phyloP scores from a whole-genome alignment of 202 grass and related monocot genomes.

The Panicum virgatum region DNA sequence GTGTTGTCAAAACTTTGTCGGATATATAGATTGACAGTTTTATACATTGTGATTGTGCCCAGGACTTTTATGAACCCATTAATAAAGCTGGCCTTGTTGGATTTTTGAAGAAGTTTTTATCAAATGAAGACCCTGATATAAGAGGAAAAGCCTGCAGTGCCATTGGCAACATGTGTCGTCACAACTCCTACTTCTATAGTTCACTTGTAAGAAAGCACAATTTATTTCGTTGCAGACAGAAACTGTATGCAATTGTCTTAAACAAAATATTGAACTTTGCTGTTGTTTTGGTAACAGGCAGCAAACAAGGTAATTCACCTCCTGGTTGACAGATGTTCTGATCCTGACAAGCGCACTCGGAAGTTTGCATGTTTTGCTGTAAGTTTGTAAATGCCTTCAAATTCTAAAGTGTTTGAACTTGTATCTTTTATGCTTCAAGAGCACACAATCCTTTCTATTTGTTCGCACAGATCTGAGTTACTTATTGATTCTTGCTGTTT shows the following conservation, averaged over 20 bases:
- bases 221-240: constrained; percentile 6
- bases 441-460: too few species aligned
- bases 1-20: constrained; percentile 4
- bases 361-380: constrained; percentile 98
- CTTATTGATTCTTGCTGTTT: background rate
- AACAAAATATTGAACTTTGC: constrained; percentile 18
- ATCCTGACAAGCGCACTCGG: constrained; percentile 83
- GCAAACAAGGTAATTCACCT: constrained; percentile 69
- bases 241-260: background rate
- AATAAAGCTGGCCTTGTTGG: constrained; percentile 68
- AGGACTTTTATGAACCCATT: constrained; percentile 85
- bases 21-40: constrained; percentile 8
- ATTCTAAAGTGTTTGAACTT: background rate
- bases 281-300: constrained; percentile 45
- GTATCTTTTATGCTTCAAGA: too few species aligned
- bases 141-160: constrained; percentile 98
- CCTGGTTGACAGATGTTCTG: constrained; percentile 85
- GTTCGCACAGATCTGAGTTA: background rate
- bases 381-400: constrained; percentile 32
- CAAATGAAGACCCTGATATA: constrained; percentile 67
- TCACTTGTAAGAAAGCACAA: constrained; percentile 64
- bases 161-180: constrained; percentile 96
- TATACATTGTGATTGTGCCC: constrained; percentile 31
- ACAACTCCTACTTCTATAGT: constrained; percentile 83
- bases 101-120: constrained; percentile 65